These are phyloP conservation scores for Diaporthe citriasiana DNA, from an alignment of 2,329 filamentous ascomycete species.

Conservation along the genomic window DNA sequence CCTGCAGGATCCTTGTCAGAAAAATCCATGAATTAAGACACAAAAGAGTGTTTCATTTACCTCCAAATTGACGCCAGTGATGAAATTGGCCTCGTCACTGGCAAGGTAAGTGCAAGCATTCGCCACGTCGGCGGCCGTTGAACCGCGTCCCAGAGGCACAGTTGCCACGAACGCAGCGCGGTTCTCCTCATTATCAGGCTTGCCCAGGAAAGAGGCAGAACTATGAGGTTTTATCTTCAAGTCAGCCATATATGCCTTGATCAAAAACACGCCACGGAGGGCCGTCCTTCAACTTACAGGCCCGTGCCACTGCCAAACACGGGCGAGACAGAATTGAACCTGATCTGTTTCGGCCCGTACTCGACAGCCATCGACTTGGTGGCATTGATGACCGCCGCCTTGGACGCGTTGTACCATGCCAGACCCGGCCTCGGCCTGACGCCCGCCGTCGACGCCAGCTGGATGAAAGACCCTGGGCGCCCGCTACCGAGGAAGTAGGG, in stretches of 20 bases:
- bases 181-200: slow-evolving; percentile 74
- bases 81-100: slow-evolving; percentile 78
- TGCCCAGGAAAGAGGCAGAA: slow-evolving; percentile 64
- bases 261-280: background rate
- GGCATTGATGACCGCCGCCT: slow-evolving; percentile 74
- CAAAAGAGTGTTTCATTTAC: slow-evolving; percentile 51
- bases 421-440: slow-evolving; percentile 71
- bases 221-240: slow-evolving; percentile 53
- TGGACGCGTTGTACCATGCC: slow-evolving; percentile 80
- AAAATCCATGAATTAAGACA: background rate
- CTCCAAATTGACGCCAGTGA: slow-evolving; percentile 80
- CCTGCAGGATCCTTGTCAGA: background rate
- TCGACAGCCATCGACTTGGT: slow-evolving; percentile 75
- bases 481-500: slow-evolving; percentile 71
- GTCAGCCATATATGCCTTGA: background rate
- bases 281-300: slow-evolving; percentile 56
- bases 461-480: slow-evolving; percentile 73
- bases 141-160: slow-evolving; percentile 68
- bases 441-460: slow-evolving; percentile 76
- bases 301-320: slow-evolving; percentile 74
- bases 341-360: slow-evolving; percentile 79
- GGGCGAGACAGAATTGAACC: slow-evolving; percentile 80
- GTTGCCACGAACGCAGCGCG: slow-evolving; percentile 67
- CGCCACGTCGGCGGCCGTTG: slow-evolving; percentile 75
- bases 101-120: slow-evolving; percentile 79